Base-by-base conservation (phyloP, 2,329 filamentous ascomycete species). In the Penicillium hordei region DNA sequence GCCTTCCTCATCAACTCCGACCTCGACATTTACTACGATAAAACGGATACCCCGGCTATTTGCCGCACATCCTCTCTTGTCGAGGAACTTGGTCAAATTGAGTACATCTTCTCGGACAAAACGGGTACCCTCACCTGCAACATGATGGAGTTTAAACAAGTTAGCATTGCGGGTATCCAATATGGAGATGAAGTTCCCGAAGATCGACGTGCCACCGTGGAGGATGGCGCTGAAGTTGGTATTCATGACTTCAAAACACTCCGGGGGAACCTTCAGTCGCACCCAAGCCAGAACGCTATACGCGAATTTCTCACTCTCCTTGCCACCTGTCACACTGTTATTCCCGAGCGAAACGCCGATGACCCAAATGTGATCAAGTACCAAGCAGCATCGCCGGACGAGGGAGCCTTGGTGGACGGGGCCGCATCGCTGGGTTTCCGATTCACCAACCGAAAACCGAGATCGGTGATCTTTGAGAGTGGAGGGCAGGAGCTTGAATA, bases 81-180 rank as follows among this genome's bases (percentile, higher is more conserved):
- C 12, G 94, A 99, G 77, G 95, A 99, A 71, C 79, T 99, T 44
- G 94, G 94, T 55, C 96, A 97, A 83, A 95, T 99, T 44, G 94
- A 97, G 71, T 99, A 95, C 70, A 94, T 99, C 63, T 99, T 99
- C 74, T 97, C 92, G 0, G 93, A 97, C 80, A 97, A 97, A 80
- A 97, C 93, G 1, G 93, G 93, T 43, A 97, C 93, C 4, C 80
- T 97, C 69, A 97, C 93, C n/a, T 96, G 93, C 78, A 97, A 97
- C 72, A 88, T 91, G 83, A 97, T 99, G 94, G 93, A 97, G 75
- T 99, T 97, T 75, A 92, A 92, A 72, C 92, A 97, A 75, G 95
- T 90, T 69, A 89, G 90, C 0, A 97, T 99, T 70, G 91, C 86
- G 27, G 94, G 94, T 27, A 88, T 97, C 52, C 93, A 96, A 76